Base-by-base conservation (phyloP, 2,329 filamentous ascomycete species). In the Lecanicillium sp. region DNA sequence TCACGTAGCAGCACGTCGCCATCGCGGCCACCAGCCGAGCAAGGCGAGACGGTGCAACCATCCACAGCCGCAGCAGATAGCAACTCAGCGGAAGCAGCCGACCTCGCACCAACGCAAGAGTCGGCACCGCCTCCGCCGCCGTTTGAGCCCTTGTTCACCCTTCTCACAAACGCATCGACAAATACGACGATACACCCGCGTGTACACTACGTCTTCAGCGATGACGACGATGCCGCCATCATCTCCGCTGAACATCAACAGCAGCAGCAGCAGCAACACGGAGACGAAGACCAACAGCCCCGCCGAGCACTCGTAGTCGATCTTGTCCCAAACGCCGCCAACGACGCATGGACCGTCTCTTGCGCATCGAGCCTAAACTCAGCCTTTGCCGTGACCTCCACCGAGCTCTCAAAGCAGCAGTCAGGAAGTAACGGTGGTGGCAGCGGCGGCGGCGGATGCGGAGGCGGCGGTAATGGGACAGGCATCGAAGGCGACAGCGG, bases 171-270 rank as follows among this genome's bases (percentile, higher is more conserved):
- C 58, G 64, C 73, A 9, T 73, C 77, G n/a, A 80, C 76, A 8
- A 73, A 78, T 50, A 76, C 85, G 33, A 84, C 86, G 45, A 73
- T 86, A 51, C 89, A 96, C 57, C 92, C 90, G 2, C 79, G 77
- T 38, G 79, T 95, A 2, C 87, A 90, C 64, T 96, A 96, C 64
- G 75, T 96, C 53, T 96, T 98, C 65, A 77, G 78, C 50, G 89
- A 96, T 59, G 92, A 96, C 57, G 88, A 94, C 60, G 88, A 95
- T 54, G 75, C 80, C 2, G 83, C 89, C 33, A 67, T 84, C 32
- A 68, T 94, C 28, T 83, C 83, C 2, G 71, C 78, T 28, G 80
- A 83, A 2, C 29, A 30, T 6, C 14, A 25, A 11, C 22, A 25
- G 22, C 22, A 11, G 22, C 22, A 25, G 11, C 22, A 25, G 22